Conservation (phyloP, 495 filamentous ascomycete genomes). For the Lasiosphaeria hispida region DNA sequence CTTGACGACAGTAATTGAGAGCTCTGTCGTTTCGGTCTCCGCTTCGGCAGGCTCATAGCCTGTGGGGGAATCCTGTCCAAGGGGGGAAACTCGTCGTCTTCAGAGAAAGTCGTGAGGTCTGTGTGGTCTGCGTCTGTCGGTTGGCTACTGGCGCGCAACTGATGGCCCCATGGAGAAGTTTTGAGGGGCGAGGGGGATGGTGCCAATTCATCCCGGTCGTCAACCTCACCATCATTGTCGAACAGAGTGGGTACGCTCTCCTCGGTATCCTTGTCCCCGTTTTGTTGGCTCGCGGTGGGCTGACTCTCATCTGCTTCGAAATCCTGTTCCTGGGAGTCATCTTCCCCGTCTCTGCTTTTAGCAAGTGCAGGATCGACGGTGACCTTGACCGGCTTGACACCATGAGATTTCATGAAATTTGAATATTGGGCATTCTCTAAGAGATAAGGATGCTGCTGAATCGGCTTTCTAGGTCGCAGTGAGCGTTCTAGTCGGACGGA, state of each 20-base stretch:
- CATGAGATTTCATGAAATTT: conserved; percentile 56
- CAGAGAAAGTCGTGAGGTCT: conserved; percentile 30
- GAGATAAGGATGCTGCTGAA: conserved; percentile 72
- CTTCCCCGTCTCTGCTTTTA: conserved; percentile 28
- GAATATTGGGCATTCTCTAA: conserved; percentile 67
- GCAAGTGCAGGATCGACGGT: conserved; percentile 31
- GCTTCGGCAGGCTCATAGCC: conserved; percentile 7
- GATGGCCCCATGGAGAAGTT: conserved; percentile 21
- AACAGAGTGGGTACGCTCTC: conserved; percentile 29
- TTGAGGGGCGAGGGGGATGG: conserved; percentile 28
- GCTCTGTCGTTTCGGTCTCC: conserved; percentile 21
- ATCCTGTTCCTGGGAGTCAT: conserved; percentile 51
- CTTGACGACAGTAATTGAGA: conserved; percentile 19
- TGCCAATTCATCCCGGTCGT: conserved; percentile 31
- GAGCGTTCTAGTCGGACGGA: conserved; percentile 36
- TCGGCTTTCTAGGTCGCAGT: conserved; percentile 67
- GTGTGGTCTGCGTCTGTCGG: conserved; percentile 23
- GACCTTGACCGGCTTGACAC: conserved; percentile 61
- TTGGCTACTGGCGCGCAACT: conserved; percentile 25
- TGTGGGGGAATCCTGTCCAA: conserved; percentile 27
- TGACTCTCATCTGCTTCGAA: conserved; percentile 50
- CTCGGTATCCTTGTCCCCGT: conserved; percentile 16
- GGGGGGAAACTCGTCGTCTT: conserved; percentile 41
- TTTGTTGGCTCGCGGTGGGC: conserved; percentile 22
- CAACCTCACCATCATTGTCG: conserved; percentile 20